Conservation (phyloP, 106 monocot species). For the Platanthera guangdongensis region DNA sequence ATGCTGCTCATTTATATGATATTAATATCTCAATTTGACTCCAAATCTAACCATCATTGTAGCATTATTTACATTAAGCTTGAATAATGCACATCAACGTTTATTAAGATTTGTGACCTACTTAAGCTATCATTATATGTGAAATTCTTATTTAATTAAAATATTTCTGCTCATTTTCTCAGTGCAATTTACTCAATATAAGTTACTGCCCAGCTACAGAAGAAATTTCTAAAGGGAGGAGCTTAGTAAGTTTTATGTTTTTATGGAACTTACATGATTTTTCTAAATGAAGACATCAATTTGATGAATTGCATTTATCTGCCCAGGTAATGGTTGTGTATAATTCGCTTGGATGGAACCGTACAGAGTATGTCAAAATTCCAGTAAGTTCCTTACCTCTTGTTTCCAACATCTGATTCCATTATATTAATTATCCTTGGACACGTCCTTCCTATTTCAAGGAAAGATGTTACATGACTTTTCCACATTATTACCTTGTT, state of each 20-base stretch:
- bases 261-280: neutral
- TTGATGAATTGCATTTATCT: slow-evolving; percentile 5
- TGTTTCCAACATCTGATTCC: neutral
- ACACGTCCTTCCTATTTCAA: neutral
- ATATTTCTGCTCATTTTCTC: slow-evolving; percentile 9
- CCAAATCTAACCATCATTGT: neutral
- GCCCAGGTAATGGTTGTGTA: slow-evolving; percentile 37
- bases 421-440: neutral
- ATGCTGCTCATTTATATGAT: neutral
- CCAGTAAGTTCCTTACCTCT: slow-evolving; percentile 24
- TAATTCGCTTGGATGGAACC: slow-evolving; percentile 48
- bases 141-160: neutral
- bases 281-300: neutral
- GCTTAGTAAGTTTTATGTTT: slow-evolving; percentile 38
- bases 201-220: slow-evolving; percentile 78
- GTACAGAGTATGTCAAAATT: slow-evolving; percentile 29
- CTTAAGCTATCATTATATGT: neutral
- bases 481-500: neutral
- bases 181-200: slow-evolving; percentile 75
- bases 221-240: slow-evolving; percentile 33
- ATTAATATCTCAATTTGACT: neutral
- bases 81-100: neutral
- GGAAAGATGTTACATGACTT: neutral
- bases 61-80: neutral
- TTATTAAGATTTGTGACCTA: neutral